Evolutionary conservation across 164 flowering plant genomes (phyloP), one percentile per base, ranked within the genome.

Genomic region (Paratinospora sagittata): DNA sequence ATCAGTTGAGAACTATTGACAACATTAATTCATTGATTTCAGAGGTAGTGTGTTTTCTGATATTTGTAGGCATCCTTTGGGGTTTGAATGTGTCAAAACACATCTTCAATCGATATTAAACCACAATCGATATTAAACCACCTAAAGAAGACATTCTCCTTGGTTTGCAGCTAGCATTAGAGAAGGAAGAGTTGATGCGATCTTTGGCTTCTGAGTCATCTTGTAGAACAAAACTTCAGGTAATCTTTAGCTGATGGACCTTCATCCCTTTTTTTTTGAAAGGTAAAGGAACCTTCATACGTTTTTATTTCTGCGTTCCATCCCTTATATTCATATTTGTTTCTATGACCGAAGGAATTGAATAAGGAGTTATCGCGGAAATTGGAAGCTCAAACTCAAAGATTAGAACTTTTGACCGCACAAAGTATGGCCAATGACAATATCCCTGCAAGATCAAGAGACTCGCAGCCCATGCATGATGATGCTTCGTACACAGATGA

Each of bases 331-430:
- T n/a, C n/a, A n/a, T n/a, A n/a, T n/a, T n/a, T n/a, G n/a, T n/a
- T n/a, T n/a, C n/a, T n/a, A n/a, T n/a, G n/a, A n/a, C n/a, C n/a
- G n/a, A n/a, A n/a, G n/a, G n/a, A n/a, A n/a, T n/a, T n/a, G n/a
- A n/a, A n/a, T n/a, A n/a, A n/a, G n/a, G n/a, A n/a, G n/a, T n/a
- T n/a, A n/a, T n/a, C n/a, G n/a, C n/a, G n/a, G n/a, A n/a, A 89
- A 78, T 89, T 96, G 76, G 99, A 93, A 74, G 80, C 72, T 77
- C 97, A 91, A 77, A 96, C 99, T 52, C 98, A 96, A 74, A 89
- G 97, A 77, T 73, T 96, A 75, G 98, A 96, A 82, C 90, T 96
- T 68, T 85, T 96, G 80, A 90, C 93, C 43, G 85, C 99, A 63
- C 97, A 88, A 77, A 88, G 81, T 73, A 96, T 93, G 91, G 91